phyloP scores from a whole-genome alignment of 257 asterid genomes.

The Fraxinus pennsylvanica region DNA sequence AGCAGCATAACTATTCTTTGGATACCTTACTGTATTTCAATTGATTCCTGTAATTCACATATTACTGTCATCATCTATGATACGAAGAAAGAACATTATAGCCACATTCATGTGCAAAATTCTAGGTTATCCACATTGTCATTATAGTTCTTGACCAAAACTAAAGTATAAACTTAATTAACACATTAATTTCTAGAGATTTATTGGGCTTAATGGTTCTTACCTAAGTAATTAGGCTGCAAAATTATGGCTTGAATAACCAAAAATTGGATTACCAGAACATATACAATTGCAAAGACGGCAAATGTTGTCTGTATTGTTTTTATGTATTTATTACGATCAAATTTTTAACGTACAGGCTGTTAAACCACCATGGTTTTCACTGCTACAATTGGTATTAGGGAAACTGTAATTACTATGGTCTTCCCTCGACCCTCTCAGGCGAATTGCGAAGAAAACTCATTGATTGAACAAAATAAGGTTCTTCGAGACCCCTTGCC shows the following conservation, averaged over 20 bases:
- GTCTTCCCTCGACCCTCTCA: neutral
- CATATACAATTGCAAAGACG: neutral
- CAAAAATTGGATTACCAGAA: neutral
- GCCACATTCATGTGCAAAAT: too few relatives aligned
- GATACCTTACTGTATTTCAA: too few relatives aligned
- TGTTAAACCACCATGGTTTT: slow-evolving; percentile 10
- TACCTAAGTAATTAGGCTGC: neutral
- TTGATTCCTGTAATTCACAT: too few relatives aligned
- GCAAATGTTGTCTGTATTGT: slow-evolving; percentile 12
- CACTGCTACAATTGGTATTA: slow-evolving; percentile 1
- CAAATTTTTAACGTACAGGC: neutral
- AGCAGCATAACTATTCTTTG: too few relatives aligned
- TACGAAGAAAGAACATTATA: too few relatives aligned
- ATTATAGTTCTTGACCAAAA: too few relatives aligned
- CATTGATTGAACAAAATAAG: neutral
- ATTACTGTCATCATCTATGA: too few relatives aligned
- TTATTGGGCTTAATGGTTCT: neutral
- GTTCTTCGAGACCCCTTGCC: slow-evolving; percentile 31
- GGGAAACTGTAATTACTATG: slow-evolving; percentile 1
- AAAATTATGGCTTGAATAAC: neutral
- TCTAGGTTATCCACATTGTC: too few relatives aligned
- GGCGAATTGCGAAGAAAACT: neutral
- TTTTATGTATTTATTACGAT: slow-evolving; percentile 10
- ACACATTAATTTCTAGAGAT: neutral
- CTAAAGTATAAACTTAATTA: neutral